Evolutionary conservation across 1,139 yeast species (phyloP), one percentile per base, ranked within the genome.

Genomic region (Pichia sp.): DNA sequence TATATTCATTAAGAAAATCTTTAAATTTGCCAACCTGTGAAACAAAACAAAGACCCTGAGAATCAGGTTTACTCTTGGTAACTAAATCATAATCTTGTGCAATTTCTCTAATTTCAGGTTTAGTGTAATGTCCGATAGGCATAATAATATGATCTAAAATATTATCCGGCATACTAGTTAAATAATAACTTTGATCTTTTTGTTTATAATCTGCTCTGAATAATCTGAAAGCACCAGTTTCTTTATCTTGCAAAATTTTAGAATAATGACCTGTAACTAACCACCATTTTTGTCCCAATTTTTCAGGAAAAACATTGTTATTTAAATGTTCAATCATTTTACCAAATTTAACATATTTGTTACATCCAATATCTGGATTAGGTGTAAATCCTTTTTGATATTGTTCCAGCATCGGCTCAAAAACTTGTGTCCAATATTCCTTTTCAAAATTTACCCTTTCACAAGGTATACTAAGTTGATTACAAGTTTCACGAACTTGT

Each of bases 201-300:
- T 69, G 69, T 32, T 62, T 67, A 56, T 83, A 81, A 33, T 62
- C 67, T 0, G 88, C 85, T 46, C 94, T 68, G 40, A 85, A 64
- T 26, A 90, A 64, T 55, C 78, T 82, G 36, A 58, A 58, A 8
- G 47, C 37, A 29, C 70, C 68, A 1, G 68, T 57, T 1, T 52
- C 44, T 0, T 57, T 49, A 51, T 66, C 65, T 35, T 62, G 58
- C 67, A 81, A 67, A 4, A 86, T 67, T 48, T 92, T 69, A 0
- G 95, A 82, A 65, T 92, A 92, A 64, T 92, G 98, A 4, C 98
- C 99, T 0, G 97, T 89, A 1, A 88, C 97, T 18, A 92, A 66
- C 95, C 96, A 87, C 83, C 92, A 86, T 43, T 71, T 66, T 3
- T 51, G 18, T 5, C n/a, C 8, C 18, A 18, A 18, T 18, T 18